Conservation (phyloP, 805 yeast genomes). For the Suhomyces faveliae region DNA sequence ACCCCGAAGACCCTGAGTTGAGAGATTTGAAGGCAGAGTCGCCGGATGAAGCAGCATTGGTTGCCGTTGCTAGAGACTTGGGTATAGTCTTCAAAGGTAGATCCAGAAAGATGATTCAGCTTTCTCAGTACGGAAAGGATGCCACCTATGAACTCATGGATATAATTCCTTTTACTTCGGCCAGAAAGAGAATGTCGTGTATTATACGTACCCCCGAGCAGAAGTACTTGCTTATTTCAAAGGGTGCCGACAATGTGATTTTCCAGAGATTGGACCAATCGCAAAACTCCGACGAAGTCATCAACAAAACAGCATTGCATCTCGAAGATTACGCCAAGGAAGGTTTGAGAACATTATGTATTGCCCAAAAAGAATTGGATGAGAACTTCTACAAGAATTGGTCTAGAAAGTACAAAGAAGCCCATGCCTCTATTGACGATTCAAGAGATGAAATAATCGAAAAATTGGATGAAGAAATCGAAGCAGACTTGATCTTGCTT, state of each 20-base stretch:
- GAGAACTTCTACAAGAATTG: constrained; percentile 49
- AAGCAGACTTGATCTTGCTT: constrained; percentile 58
- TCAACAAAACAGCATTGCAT: constrained; percentile 58
- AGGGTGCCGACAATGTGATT: constrained; percentile 79
- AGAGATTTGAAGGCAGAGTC: constrained; percentile 72
- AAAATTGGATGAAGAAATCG: constrained; percentile 56
- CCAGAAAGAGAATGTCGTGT: constrained; percentile 78
- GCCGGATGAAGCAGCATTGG: constrained; percentile 81
- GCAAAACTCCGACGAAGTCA: constrained; percentile 43
- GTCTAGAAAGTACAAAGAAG: constrained; percentile 56
- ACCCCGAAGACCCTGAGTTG: constrained; percentile 35
- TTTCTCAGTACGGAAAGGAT: constrained; percentile 47
- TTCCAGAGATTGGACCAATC: constrained; percentile 43
- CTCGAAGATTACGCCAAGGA: constrained; percentile 71
- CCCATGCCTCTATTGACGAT: constrained; percentile 51
- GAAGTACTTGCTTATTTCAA: constrained; percentile 49
- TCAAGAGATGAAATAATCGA: constrained; percentile 60
- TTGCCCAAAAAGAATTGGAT: constrained; percentile 56
- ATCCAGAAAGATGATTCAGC: constrained; percentile 45
- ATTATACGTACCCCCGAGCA: constrained; percentile 47
- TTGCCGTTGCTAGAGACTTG: constrained; percentile 70
- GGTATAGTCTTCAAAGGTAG: constrained; percentile 64
- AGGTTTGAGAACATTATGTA: constrained; percentile 74
- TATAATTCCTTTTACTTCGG: constrained; percentile 62
- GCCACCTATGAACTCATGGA: constrained; percentile 50